Evolutionary conservation across 495 filamentous ascomycete genomes (phyloP).

Genomic region (Talaromyces proteolyticus): DNA sequence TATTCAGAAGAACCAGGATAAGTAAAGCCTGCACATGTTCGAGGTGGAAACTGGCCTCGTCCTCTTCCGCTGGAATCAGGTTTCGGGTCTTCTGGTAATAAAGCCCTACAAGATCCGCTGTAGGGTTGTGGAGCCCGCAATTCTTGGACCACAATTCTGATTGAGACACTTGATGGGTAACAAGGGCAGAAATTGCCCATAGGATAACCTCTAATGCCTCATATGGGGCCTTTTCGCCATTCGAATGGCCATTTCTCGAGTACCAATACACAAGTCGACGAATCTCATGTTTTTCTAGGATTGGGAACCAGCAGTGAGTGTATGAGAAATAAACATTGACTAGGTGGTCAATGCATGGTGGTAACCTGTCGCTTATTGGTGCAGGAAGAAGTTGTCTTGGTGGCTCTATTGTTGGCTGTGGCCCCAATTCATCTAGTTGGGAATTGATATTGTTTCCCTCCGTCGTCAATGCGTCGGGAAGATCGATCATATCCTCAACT

Average conservation of each 20-base stretch:
- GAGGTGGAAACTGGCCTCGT: slow-evolving; percentile 32
- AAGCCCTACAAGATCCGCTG: slow-evolving; percentile 25
- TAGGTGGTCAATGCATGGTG: slow-evolving; percentile 48
- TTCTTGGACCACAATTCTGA: background rate
- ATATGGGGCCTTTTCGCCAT: background rate
- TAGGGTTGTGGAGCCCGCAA: slow-evolving; percentile 8
- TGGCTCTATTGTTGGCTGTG: background rate
- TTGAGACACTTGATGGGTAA: slow-evolving; percentile 18
- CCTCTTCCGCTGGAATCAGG: slow-evolving; percentile 52
- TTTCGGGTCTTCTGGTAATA: slow-evolving; percentile 45
- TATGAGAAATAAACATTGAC: slow-evolving; percentile 71
- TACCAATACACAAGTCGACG: slow-evolving; percentile 41
- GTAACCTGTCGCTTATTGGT: background rate
- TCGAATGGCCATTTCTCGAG: slow-evolving; percentile 21
- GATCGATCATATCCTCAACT: background rate
- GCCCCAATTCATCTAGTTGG: background rate
- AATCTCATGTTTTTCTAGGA: slow-evolving; percentile 63
- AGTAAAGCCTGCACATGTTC: slow-evolving; percentile 61
- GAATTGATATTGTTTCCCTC: background rate
- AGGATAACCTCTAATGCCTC: slow-evolving; percentile 24
- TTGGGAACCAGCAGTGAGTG: slow-evolving; percentile 69
- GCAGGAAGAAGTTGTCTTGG: background rate
- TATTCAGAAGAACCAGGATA: slow-evolving; percentile 51
- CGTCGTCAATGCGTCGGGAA: background rate
- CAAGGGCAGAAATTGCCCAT: slow-evolving; percentile 54